Evolutionary conservation across 768 basidiomycete species (phyloP), one percentile per base, ranked within the genome.

Genomic region (Lentinula lateritia): DNA sequence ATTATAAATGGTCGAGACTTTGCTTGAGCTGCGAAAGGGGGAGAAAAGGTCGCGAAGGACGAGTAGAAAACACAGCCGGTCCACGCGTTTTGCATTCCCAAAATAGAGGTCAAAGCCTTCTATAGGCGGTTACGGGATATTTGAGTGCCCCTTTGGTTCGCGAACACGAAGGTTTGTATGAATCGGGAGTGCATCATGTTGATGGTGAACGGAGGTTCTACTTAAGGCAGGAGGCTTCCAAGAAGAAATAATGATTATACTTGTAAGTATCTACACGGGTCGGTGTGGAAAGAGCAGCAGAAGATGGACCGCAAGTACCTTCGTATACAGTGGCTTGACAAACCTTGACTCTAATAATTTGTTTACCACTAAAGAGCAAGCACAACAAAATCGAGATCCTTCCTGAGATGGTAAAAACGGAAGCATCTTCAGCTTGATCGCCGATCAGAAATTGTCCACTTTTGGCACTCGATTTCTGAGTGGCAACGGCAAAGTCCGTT

Each of bases 401-500:
- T 23, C 23, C 59, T 16, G 18, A 50, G 35, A 42, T 36, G 50
- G 59, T 42, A 52, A 60, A 52, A 60, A 52, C 59, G 59, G 59
- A 60, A 60, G 59, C 59, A 60, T 60, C 28, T 43, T 45, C 5
- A 20, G 15, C 34, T 59, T 60, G 59, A 60, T 60, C 50, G 50
- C 59, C 59, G 59, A 60, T 60, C 59, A 60, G 36, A 23, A 32
- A 59, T 34, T 56, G 28, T 13, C 53, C 53, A 38, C 43, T 32
- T 41, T 42, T 15, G 41, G 55, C 6, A 52, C 50, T 15, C 28
- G 50, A 36, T 32, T 34, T 15, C 38, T 23, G 38, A 18, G 6
- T 7, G 16, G 12, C 12, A 20, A 2, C 55, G 55, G 55, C 55
- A 56, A 23, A 43, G 2, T 28, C 55, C 55, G 55, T 42, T 43